Conservation (phyloP, 164 flowering plant genomes). For the Chimonanthus salicifolius region DNA sequence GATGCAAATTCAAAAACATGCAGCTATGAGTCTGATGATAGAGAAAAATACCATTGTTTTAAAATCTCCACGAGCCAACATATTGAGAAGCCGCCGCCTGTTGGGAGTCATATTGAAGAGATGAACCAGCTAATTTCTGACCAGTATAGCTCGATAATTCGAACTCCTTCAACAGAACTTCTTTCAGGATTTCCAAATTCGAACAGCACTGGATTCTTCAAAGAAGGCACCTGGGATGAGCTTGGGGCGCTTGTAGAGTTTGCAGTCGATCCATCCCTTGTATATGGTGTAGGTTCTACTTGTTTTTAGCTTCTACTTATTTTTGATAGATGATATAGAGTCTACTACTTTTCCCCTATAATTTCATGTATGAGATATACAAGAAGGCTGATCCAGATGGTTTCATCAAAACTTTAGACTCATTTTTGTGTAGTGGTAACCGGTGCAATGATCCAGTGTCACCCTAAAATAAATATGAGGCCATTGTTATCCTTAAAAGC, state of each 20-base stretch:
- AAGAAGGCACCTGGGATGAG: slow-evolving; percentile 45
- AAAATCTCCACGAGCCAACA: slow-evolving; percentile 6
- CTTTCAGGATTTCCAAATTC: slow-evolving; percentile 13
- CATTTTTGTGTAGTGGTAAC: too few relatives aligned
- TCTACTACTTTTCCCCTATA: neutral
- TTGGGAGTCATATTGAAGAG: slow-evolving; percentile 11
- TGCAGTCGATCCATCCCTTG: slow-evolving; percentile 10
- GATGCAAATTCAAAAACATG: slow-evolving; percentile 2
- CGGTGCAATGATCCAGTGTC: too few relatives aligned
- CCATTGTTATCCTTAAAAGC: too few relatives aligned
- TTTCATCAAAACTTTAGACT: too few relatives aligned
- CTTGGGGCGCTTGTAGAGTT: slow-evolving; percentile 37
- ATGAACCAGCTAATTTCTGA: slow-evolving; percentile 5
- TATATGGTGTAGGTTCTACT: neutral
- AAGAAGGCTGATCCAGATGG: neutral
- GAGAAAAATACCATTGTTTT: neutral
- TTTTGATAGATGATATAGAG: neutral
- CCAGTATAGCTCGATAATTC: slow-evolving; percentile 2
- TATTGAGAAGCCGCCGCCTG: slow-evolving; percentile 21
- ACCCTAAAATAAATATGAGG: too few relatives aligned
- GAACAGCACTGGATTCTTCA: slow-evolving; percentile 8
- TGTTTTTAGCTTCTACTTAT: neutral
- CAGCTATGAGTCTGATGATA: slow-evolving; percentile 1
- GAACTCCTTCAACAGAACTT: slow-evolving; percentile 11
- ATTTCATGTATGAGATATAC: neutral